Evolutionary conservation across 176 grass and related monocot genomes (phyloP), one percentile per base, ranked within the genome.

Genomic region (Elymus sibiricus): DNA sequence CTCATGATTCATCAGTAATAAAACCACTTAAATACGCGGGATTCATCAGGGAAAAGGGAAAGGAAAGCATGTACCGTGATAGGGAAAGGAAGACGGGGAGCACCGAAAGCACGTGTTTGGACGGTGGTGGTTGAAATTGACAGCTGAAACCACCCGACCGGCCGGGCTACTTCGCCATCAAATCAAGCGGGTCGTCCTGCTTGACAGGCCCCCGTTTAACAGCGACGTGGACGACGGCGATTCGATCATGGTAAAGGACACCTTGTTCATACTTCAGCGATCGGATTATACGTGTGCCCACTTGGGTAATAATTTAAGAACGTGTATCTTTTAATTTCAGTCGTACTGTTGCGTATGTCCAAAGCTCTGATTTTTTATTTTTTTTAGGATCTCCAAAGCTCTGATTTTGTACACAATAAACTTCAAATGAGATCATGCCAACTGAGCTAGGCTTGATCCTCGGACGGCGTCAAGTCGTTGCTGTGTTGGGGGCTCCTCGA

Each of bases 81-180:
- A 63, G 14, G 17, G 8, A 83, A 77, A 63, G 19, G 14, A 58
- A 37, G 14, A 32, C 14, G 28, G 22, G 22, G 31, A 53, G 7
- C 76, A 73, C 87, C 76, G 87, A 84, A 89, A 89, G 87, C 11
- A 29, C 17, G 34, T 9, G 76, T 59, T 31, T 78, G 82, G 42
- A 71, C 80, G 71, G 80, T 25, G 75, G 55, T 71, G 11, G 82
- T 88, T 83, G 40, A 53, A 53, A 51, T 62, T 64, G 67, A 84
- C 56, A 55, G 17, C 55, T 64, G 29, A 69, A 79, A 79, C 74
- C 4, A 32, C 74, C 42, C 17, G 63, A 59, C 60, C 44, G 44
- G 70, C 59, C 59, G 43, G 32, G 58, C 72, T 51, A 75, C 43
- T 31, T 75, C 72, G 25, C 43, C 43, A 75, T 75, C 72, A 75